These are phyloP conservation scores for Poronia punctata DNA, from an alignment of 495 filamentous ascomycete species.

Conservation along the genomic window DNA sequence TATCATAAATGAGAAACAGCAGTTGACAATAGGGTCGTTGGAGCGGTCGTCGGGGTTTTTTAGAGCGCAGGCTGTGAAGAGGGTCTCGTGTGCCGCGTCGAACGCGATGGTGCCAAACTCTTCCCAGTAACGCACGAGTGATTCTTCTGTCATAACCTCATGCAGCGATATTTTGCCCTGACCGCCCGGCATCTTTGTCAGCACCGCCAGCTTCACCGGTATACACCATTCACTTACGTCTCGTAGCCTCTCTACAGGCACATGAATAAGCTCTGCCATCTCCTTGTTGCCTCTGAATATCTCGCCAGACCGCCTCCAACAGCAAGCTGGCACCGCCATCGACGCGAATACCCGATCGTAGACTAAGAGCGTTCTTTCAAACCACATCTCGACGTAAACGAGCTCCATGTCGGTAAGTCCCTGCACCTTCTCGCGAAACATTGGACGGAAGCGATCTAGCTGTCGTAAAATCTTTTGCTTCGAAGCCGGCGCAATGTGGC, in stretches of 20 bases:
- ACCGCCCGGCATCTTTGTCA: not conserved
- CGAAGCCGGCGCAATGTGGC: conserved; percentile 67
- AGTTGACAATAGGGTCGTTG: conserved; percentile 68
- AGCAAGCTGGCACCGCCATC: conserved; percentile 97
- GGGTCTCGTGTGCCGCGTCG: conserved; percentile 90
- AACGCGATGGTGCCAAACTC: conserved; percentile 99
- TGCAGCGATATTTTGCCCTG: conserved; percentile 94
- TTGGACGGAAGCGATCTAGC: conserved; percentile 85
- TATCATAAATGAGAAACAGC: conserved; percentile 97
- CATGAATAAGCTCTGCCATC: conserved; percentile 94
- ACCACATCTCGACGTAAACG: conserved; percentile 96
- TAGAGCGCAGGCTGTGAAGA: conserved; percentile 87
- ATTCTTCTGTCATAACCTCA: conserved; percentile 90
- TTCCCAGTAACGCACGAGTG: conserved; percentile 96
- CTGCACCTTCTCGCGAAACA: conserved; percentile 93
- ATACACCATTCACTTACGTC: conserved; percentile 57
- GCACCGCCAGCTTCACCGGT: conserved; percentile 1
- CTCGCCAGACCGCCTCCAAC: conserved; percentile 93
- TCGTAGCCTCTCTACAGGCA: conserved; percentile 82
- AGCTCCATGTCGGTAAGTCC: conserved; percentile 85
- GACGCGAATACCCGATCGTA: conserved; percentile 97
- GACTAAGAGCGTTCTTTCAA: conserved; percentile 88
- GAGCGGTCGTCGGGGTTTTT: conserved; percentile 75
- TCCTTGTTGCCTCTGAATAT: conserved; percentile 98
- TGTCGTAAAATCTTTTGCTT: conserved; percentile 86